Percentiles rank a stretch among this genome's conserved stretches.
These are phyloP conservation scores for Cladosporium velox DNA, from an alignment of 2,329 filamentous ascomycete species.

Conservation along the genomic window DNA sequence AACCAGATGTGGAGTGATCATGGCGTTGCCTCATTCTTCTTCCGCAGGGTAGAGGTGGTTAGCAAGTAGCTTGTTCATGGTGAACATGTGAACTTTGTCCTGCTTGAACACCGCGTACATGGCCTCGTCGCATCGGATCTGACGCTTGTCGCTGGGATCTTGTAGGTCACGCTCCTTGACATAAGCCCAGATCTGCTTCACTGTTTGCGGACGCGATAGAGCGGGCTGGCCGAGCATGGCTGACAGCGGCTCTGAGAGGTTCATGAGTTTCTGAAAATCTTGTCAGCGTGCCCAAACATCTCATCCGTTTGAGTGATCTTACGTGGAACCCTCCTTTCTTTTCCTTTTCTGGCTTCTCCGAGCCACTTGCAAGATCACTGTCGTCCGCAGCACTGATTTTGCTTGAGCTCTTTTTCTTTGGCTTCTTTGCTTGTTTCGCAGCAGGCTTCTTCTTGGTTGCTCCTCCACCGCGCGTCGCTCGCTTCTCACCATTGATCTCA, in stretches of 20 bases:
- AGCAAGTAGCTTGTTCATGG: constrained; percentile 95
- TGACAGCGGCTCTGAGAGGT: constrained; percentile 68
- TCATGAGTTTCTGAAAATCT: constrained; percentile 65
- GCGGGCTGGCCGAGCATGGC: constrained; percentile 71
- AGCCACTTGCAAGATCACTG: constrained; percentile 69
- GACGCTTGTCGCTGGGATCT: constrained; percentile 85
- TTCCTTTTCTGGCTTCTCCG: constrained; percentile 57
- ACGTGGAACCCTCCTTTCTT: constrained; percentile 90
- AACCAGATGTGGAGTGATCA: background rate
- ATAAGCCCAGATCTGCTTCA: constrained; percentile 95
- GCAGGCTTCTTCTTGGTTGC: constrained; percentile 57
- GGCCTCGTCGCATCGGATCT: constrained; percentile 88
- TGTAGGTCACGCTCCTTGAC: constrained; percentile 88
- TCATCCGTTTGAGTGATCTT: constrained; percentile 34
- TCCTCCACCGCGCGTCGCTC: constrained; percentile 74
- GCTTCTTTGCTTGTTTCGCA: constrained; percentile 65
- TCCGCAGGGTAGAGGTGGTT: constrained; percentile 85
- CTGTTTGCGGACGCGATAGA: constrained; percentile 90
- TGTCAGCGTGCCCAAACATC: background rate
- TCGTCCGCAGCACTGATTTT: constrained; percentile 78
- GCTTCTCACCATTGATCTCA: constrained; percentile 77
- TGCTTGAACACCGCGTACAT: constrained; percentile 92
- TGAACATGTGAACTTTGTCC: constrained; percentile 94
- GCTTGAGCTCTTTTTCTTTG: constrained; percentile 72
- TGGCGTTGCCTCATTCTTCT: constrained; percentile 47